Base-by-base conservation (phyloP, 2,329 filamentous ascomycete species). In the Torrubiella hemipterigena region DNA sequence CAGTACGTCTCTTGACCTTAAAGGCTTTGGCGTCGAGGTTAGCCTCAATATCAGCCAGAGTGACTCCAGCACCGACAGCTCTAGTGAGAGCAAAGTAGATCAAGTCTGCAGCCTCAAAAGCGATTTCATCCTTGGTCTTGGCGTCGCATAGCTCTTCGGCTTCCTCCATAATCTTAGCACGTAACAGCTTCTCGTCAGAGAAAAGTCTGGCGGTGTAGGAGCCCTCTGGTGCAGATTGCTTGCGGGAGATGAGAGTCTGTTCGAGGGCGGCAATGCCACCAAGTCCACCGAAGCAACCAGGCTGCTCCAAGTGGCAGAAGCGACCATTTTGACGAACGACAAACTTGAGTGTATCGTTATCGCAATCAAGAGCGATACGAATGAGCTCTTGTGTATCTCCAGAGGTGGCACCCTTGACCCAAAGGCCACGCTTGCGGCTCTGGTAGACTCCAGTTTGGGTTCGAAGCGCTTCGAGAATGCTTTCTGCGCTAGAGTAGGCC, bases 121-220 rank as follows among this genome's bases (percentile, higher is more conserved):
- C 85, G 39, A 94, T 73, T 11, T 96, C 82, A 39, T 87, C 69
- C 38, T 82, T 81, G 0, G 76, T 78, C 42, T 76, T 77, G 12
- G 91, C 89, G 41, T 91, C 77, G 49, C 89, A 95, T 25, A 98
- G 69, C 60, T 98, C 91, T 49, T 93, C 83, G 0, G 91, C 91
- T 55, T 98, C 91, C 56, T 98, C 91, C 77, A 96, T 93, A 34
- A 98, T 95, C 67, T 98, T 98, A 4, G 91, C 91, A 26, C 83
- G 72, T 32, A 95, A 61, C 33, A 98, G 69, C 54, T 93, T 87
- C 44, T 84, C 74, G 41, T 98, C 91, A 13, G 80, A 87, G 65
- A 96, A 98, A 2, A 98, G 65, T 20, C 89, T 71, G 13, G 86
- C 84, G 5, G 91, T 98, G 56, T 98, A 98, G 10, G 91, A 98